A percentile compares a stretch with the other conserved stretches of the same genome.
Evolutionary conservation across 1,284 basidiomycete genomes (phyloP).

Genomic region (Bondarzewia mesenterica): DNA sequence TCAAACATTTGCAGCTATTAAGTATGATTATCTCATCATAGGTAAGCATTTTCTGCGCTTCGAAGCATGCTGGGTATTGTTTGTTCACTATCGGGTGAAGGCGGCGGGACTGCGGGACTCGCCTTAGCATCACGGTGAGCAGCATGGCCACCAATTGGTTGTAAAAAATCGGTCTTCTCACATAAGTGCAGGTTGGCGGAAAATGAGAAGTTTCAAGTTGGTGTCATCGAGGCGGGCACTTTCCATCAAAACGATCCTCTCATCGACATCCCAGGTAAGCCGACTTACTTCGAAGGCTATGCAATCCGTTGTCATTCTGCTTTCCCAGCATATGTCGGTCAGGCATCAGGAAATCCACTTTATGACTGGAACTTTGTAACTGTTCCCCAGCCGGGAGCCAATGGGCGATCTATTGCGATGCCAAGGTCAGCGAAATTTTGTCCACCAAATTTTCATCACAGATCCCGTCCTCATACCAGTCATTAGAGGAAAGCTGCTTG

Average conservation of each 20-base stretch:
- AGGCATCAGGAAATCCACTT: background rate
- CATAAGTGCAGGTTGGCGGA: background rate
- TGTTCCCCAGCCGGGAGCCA: background rate
- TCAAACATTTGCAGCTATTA: background rate
- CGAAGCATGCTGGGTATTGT: background rate
- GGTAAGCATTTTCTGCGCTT: background rate
- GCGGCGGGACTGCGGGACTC: slow-evolving; percentile 1
- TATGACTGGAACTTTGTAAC: slow-evolving; percentile 1
- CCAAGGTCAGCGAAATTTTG: background rate
- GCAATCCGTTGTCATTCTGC: background rate
- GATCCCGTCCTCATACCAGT: too few relatives aligned
- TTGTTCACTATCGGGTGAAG: background rate
- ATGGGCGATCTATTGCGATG: background rate
- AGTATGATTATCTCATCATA: background rate
- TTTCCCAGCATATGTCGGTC: background rate
- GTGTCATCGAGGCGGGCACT: background rate
- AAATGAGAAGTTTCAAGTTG: background rate
- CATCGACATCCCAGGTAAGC: background rate
- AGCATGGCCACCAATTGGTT: background rate
- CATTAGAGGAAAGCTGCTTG: slow-evolving; percentile 1
- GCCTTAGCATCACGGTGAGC: background rate
- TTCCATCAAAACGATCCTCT: background rate
- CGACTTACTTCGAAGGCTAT: background rate
- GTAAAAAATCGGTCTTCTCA: background rate
- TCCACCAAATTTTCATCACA: background rate